Evolutionary conservation across 2,329 filamentous ascomycete species (phyloP), one percentile per base, ranked within the genome.

Genomic region (Furcasterigmium sp.): DNA sequence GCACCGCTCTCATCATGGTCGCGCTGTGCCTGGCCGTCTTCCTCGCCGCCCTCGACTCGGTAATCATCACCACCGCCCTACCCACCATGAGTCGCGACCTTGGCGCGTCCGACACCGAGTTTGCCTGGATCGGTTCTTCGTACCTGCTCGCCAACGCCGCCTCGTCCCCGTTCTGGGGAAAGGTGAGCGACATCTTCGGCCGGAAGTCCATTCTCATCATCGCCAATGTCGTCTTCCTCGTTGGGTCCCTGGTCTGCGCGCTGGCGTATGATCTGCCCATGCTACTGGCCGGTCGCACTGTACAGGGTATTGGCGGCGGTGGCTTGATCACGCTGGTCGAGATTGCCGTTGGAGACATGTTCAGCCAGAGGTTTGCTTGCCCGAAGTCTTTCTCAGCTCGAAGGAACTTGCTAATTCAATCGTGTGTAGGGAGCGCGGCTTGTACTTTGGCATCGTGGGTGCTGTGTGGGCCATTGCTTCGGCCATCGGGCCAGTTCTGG

Each of bases 71-170:
- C 4, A 32, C 39, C 19, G 39, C 39, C 7, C 5, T 35, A 3
- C 29, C 39, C 9, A 17, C n/a, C 13, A 41, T 41, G 5, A 30
- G 19, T 8, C 13, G 19, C 14, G 30, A 41, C 4, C 29, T 41
- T 28, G 13, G 7, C 20, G 4, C 18, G 8, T 35, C 39, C n/a
- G 39, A 34, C 3, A 15, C 11, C 3, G 39, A 20, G 14, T 90
- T 89, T 63, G 76, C 82, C 40, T 90, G 86, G 87, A 82, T 91
- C 46, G 86, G 85, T 11, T 80, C 76, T 30, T 78, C 84, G 4
- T 90, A 85, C 55, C 68, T 88, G 7, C 75, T 90, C 8, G 84
- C 80, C 42, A 82, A 81, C 56, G 80, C 84, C 1, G 77, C 68
- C 60, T 74, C 76, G 2, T 76, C 78, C 0, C 84, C 85, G 1